Evolutionary conservation across 225 moss, liverwort and hornwort species (phyloP), one percentile per base, ranked within the genome.

Genomic region (Marchantia polymorpha): DNA sequence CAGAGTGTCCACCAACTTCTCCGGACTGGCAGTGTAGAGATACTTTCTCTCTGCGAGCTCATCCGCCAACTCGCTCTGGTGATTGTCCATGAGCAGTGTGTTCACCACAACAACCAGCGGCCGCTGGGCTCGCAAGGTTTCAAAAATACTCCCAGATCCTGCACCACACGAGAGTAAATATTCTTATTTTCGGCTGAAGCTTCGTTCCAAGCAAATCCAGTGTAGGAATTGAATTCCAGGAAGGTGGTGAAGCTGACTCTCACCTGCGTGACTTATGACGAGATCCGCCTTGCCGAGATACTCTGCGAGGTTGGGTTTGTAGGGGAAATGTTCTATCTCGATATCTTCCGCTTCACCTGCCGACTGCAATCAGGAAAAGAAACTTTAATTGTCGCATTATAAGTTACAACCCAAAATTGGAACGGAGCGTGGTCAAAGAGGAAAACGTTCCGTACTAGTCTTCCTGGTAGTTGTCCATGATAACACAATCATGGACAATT

Each of bases 71-170:
- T 94, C 94, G 83, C 89, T 85, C 82, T 97, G 93, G 76, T 97
- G 96, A 83, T 97, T 97, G 88, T 94, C 94, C 96, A 97, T 97
- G 66, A 97, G 87, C 49, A 92, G 82, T 75, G 93, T 89, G 78
- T 97, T 97, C 81, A 94, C 96, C 76, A 97, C 93, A 8, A 97
- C 96, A 83, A 97, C 89, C 22, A 91, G 53, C 30, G 89, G 91
- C 59, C 81, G 74, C 72, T 75, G 73, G 4, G 87, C 87, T 6
- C 88, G 86, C 73, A 91, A 72, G 13, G 92, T 88, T 81, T 97
- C 96, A 74, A 97, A 97, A 77, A 97, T 88, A 87, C 96, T 93
- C 76, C 96, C 96, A 0, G 96, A 94, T 50, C 96, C 96, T 94
- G 88, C 50, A 82, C 53, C 30, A 47, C 7, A 53, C 56, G 66